These are phyloP conservation scores for Ophiocordyceps camponoti-floridani DNA, from an alignment of 2,329 filamentous ascomycete genomes.

Conservation along the genomic window DNA sequence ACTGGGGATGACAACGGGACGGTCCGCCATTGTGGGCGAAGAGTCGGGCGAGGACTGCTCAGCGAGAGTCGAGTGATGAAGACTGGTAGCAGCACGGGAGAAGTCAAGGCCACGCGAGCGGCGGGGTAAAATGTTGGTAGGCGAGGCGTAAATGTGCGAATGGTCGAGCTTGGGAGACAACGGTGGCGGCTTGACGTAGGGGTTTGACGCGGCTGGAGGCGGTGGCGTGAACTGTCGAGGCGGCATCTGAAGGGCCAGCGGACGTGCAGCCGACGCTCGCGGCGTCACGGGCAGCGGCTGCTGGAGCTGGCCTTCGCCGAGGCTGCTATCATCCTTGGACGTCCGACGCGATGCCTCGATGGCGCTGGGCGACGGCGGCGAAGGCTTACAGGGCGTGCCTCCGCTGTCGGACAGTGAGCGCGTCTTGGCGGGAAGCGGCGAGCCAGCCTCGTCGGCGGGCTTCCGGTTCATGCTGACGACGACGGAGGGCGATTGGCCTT, in stretches of 20 bases:
- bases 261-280: constrained; percentile 47
- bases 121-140: constrained; percentile 72
- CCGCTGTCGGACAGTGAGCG: constrained; percentile 49
- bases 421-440: constrained; percentile 23
- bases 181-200: constrained; percentile 39
- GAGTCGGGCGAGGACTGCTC: constrained; percentile 79
- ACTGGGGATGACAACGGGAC: constrained; percentile 43
- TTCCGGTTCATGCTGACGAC: neutral
- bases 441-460: constrained; percentile 3
- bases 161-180: constrained; percentile 76
- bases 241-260: constrained; percentile 28
- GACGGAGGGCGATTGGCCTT: neutral
- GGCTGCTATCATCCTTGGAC: constrained; percentile 49
- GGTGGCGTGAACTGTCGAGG: constrained; percentile 15
- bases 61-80: constrained; percentile 88
- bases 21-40: constrained; percentile 64
- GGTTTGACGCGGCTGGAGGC: constrained; percentile 15
- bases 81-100: constrained; percentile 76
- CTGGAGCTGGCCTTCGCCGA: constrained; percentile 19
- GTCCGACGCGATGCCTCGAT: constrained; percentile 33
- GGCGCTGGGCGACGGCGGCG: constrained; percentile 35
- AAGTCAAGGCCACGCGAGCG: constrained; percentile 86
- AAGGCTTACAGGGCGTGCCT: constrained; percentile 34
- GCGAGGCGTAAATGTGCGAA: constrained; percentile 70
- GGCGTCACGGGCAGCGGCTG: constrained; percentile 43